phyloP scores from a whole-genome alignment of 345 rosid genomes.

The Gossypium rotundifolium region DNA sequence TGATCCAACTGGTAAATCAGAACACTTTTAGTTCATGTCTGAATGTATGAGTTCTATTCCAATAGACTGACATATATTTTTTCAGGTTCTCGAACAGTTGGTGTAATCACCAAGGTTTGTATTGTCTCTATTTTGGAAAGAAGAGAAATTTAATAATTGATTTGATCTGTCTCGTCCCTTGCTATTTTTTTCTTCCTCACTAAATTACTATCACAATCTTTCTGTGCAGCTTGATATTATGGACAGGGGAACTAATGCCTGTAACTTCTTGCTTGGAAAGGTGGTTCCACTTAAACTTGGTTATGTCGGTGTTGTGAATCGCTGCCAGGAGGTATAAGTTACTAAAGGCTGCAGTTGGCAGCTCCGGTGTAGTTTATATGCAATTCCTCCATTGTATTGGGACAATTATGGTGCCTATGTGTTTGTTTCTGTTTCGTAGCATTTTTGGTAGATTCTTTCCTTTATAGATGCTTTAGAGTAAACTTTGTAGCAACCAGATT shows the following conservation, averaged over 20 bases:
- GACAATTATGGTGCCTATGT: background rate
- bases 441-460: background rate
- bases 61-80: slow-evolving; percentile 6
- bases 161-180: background rate
- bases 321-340: slow-evolving; percentile 55
- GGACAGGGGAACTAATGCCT: slow-evolving; percentile 65
- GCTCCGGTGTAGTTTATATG: background rate
- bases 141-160: background rate
- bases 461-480: background rate
- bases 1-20: slow-evolving; percentile 47
- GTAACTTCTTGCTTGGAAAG: slow-evolving; percentile 55
- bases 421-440: background rate
- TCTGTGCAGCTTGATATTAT: slow-evolving; percentile 61
- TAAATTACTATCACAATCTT: background rate
- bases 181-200: background rate
- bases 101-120: slow-evolving; percentile 65
- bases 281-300: slow-evolving; percentile 60
- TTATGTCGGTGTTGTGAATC: slow-evolving; percentile 67
- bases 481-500: background rate
- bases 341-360: background rate
- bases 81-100: slow-evolving; percentile 63
- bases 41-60: slow-evolving; percentile 9
- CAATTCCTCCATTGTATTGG: background rate
- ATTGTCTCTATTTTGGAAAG: background rate
- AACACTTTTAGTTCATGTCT: background rate